Conservation (phyloP, 345 rosid genomes). For the Cardamine resedifolia region DNA sequence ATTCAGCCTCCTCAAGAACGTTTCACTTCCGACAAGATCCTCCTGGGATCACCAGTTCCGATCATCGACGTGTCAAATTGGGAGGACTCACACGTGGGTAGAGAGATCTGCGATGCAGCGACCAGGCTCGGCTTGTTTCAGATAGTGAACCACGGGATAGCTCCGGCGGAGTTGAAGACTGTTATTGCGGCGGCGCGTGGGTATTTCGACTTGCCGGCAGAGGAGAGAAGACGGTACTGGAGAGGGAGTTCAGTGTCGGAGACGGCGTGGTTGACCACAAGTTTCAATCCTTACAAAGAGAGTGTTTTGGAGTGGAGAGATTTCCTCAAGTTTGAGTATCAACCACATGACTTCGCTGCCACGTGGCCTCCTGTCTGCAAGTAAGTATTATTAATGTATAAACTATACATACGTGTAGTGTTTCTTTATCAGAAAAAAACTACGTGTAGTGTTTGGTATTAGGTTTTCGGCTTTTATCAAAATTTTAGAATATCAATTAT, state of each 20-base stretch:
- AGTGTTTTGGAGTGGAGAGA: conserved; percentile 53
- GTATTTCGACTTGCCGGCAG: conserved; percentile 41
- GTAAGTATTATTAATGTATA: conserved; percentile 7
- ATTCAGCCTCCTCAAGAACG: conserved; percentile 45
- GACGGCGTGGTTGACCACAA: conserved; percentile 38
- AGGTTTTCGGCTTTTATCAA: neutral
- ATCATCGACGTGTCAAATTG: conserved; percentile 39
- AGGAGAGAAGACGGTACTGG: conserved; percentile 40
- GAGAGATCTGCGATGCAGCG: conserved; percentile 34
- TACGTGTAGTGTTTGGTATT: neutral
- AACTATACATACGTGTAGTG: neutral
- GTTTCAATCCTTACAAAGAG: conserved; percentile 36
- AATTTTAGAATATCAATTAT: neutral
- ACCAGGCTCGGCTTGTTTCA: conserved; percentile 36
- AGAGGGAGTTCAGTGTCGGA: conserved; percentile 39
- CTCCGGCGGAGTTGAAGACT: conserved; percentile 28
- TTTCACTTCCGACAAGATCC: conserved; percentile 31
- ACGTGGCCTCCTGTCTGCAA: conserved; percentile 38
- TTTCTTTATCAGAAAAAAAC: neutral
- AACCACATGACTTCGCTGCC: conserved; percentile 13
- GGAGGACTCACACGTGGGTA: conserved; percentile 17
- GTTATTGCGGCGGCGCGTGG: conserved; percentile 39
- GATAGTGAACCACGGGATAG: conserved; percentile 38
- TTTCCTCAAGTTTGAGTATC: conserved; percentile 42
- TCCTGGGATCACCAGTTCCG: conserved; percentile 25